Base-by-base conservation (phyloP, 306 rosid species). In the Gynostemma pentaphyllum region DNA sequence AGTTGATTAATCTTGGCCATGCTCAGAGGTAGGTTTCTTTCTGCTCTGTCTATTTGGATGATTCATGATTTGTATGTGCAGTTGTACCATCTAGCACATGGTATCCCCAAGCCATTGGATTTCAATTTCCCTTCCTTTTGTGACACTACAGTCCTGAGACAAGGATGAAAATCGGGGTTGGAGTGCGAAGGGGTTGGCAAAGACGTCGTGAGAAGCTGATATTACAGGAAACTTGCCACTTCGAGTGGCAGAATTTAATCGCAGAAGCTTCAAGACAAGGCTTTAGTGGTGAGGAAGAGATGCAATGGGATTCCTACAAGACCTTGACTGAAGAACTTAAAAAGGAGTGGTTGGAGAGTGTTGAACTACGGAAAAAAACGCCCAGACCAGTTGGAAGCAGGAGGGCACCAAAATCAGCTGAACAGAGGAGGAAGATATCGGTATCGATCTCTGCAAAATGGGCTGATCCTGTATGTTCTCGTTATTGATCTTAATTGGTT, bases 381-480 rank as follows among this genome's bases (percentile, higher is more conserved):
- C 62, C 66, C 7, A 80, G 83, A 77, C 55, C 68, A 29, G 75
- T 75, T 16, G 78, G 81, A 52, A 68, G 75, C 89, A 82, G 69
- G 76, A 82, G 90, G 76, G 87, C 94, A 53, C 94, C 95, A 62
- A 92, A 86, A 87, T 76, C 99, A 72, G 79, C 51, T 32, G 97
- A 86, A 67, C 99, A 92, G 77, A 88, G 86, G 70, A 83, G 80
- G 79, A 88, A 82, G 73, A 92, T 92, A 44, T 81, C 99, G n/a
- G 83, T 76, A 81, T 89, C 97, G 70, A 88, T 92, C 75, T 45
- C 86, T 71, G 83, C 94, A 68, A 92, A 92, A 82, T 92, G 99
- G 99, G 82, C 86, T 23, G 85, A 88, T 75, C 86, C 94, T 61
- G 99, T 88, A 78, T 74, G 96, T 84, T 54, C 45, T 50, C 60